Percentiles rank a stretch among this genome's conserved stretches.
Evolutionary conservation across 1,284 basidiomycete species (phyloP).

Genomic region (Naganishia sp.): DNA sequence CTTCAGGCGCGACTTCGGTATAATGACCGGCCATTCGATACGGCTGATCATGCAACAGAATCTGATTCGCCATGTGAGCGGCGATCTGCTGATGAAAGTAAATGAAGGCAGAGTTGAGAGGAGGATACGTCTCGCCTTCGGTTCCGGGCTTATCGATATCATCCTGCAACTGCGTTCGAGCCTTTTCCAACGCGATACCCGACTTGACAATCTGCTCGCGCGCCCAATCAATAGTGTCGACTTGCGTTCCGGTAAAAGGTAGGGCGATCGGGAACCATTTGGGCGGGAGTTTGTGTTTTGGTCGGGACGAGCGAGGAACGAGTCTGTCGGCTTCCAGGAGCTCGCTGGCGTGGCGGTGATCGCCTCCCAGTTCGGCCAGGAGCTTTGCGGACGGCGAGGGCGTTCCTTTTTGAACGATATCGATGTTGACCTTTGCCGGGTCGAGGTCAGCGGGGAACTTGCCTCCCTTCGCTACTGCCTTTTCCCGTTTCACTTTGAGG

Average conservation of each 20-base stretch:
- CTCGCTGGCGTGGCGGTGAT: conserved; percentile 41
- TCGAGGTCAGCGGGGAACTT: conserved; percentile 36
- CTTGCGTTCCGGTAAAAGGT: conserved; percentile 67
- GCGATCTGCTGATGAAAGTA: conserved; percentile 92
- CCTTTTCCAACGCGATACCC: conserved; percentile 8
- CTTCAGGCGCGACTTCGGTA: conserved; percentile 68
- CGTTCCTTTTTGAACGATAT: conserved; percentile 35
- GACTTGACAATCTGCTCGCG: conserved; percentile 47
- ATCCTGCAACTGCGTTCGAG: conserved; percentile 12
- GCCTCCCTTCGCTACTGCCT: conserved; percentile 37
- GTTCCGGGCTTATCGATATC: conserved; percentile 36
- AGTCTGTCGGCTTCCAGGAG: conserved; percentile 58
- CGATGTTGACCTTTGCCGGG: conserved; percentile 41
- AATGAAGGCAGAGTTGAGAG: conserved; percentile 82
- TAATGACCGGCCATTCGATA: conserved; percentile 64
- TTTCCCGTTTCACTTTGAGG: conserved; percentile 41
- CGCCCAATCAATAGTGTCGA: conserved; percentile 90
- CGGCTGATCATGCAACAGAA: conserved; percentile 72
- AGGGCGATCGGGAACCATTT: conserved; percentile 63
- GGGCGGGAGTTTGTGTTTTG: conserved; percentile 72
- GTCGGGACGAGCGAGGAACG: conserved; percentile 70
- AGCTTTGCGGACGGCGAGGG: conserved; percentile 28
- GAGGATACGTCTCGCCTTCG: conserved; percentile 58
- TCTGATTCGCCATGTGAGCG: conserved; percentile 78
- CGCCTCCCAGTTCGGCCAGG: conserved; percentile 33